Conservation (phyloP, 306 rosid genomes). For the Prinsepia uniflora region DNA sequence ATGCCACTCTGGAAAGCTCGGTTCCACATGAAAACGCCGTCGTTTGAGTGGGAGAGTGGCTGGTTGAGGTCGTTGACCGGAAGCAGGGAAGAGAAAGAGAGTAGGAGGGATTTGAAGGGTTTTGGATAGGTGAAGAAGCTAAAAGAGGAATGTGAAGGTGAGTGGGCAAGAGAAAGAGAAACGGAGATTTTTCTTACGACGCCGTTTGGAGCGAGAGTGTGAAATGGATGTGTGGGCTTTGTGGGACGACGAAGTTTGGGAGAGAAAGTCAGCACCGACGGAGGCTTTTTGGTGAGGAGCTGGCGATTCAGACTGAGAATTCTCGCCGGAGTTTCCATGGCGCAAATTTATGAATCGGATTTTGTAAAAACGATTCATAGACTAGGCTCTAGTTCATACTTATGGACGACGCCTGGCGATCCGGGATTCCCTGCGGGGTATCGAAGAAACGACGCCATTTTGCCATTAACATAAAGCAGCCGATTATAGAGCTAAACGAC, state of each 20-base stretch:
- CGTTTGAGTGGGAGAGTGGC: slow-evolving; percentile 27
- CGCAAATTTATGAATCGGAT: background rate
- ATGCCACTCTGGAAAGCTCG: slow-evolving; percentile 29
- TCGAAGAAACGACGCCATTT: too few relatives aligned
- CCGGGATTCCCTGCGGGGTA: too few relatives aligned
- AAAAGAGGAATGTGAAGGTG: slow-evolving; percentile 22
- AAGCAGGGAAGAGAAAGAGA: slow-evolving; percentile 37
- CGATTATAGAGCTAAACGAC: background rate
- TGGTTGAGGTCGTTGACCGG: slow-evolving; percentile 23
- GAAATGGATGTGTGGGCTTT: slow-evolving; percentile 13
- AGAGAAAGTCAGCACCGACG: background rate
- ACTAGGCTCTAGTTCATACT: too few relatives aligned
- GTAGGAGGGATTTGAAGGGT: slow-evolving; percentile 38
- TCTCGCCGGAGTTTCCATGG: slow-evolving; percentile 59
- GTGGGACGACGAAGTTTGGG: slow-evolving; percentile 5
- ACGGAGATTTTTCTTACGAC: slow-evolving; percentile 5
- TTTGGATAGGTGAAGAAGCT: slow-evolving; percentile 10
- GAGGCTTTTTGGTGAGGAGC: slow-evolving; percentile 34
- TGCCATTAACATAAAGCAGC: too few relatives aligned
- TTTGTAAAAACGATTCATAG: too few relatives aligned
- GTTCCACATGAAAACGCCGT: slow-evolving; percentile 40
- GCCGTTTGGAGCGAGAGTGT: slow-evolving; percentile 11
- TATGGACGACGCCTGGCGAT: background rate
- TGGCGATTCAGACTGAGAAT: slow-evolving; percentile 37
- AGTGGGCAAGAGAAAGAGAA: slow-evolving; percentile 25